phyloP scores from a whole-genome alignment of 139 green algal genomes.

The Pedinophyceae sp. region DNA sequence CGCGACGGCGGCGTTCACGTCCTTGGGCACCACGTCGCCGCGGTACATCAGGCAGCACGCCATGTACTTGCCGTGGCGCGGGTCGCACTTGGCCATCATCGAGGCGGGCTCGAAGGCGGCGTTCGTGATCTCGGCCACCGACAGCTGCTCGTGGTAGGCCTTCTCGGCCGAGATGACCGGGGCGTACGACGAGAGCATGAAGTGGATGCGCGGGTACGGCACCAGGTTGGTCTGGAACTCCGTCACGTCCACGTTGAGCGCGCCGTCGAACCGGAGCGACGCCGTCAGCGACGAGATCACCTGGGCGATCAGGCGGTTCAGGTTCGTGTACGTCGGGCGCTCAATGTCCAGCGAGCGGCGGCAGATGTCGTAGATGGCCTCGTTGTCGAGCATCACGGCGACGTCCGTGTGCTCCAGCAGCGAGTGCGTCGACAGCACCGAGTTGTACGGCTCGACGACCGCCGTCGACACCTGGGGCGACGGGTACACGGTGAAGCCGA shows the following conservation, averaged over 20 bases:
- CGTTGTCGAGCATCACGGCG: conserved; percentile 91
- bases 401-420: conserved; percentile 97
- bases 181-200: conserved; percentile 95
- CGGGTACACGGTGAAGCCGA: conserved; percentile 93
- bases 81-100: conserved; percentile 98
- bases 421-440: conserved; percentile 88
- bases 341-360: conserved; percentile 88
- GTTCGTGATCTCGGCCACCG: conserved; percentile 96
- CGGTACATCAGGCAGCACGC: conserved; percentile 99
- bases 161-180: conserved; percentile 97
- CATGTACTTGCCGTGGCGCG: conserved; percentile 94
- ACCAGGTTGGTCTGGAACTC: conserved; percentile 99
- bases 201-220: conserved; percentile 97
- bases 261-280: conserved; percentile 86
- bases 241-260: conserved; percentile 92
- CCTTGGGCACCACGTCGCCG: conserved; percentile 97
- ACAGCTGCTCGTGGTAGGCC: conserved; percentile 97
- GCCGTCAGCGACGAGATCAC: conserved; percentile 92
- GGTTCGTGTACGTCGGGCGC: conserved; percentile 93
- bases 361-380: conserved; percentile 97
- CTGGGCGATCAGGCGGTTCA: conserved; percentile 81
- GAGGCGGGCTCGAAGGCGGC: conserved; percentile 79
- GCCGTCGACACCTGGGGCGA: conserved; percentile 84
- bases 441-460: conserved; percentile 95
- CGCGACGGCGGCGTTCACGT: conserved; percentile 89